Evolutionary conservation across 139 green algal species (phyloP).

Genomic region (Asterochloris erici): DNA sequence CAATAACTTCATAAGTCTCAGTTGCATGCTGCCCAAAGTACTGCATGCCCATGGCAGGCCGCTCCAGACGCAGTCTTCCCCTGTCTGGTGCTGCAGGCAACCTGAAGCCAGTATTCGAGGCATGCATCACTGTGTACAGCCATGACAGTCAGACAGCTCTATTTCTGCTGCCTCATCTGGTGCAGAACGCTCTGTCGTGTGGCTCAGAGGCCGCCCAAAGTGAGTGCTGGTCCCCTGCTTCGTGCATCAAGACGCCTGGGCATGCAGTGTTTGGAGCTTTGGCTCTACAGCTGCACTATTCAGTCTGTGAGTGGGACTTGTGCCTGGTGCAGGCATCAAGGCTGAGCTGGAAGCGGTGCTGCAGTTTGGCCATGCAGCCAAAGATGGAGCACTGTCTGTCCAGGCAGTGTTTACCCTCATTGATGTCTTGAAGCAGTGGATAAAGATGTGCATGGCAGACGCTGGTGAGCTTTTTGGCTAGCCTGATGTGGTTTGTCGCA

Average conservation of each 20-base stretch:
- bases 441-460: slow-evolving; percentile 17
- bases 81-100: slow-evolving; percentile 20
- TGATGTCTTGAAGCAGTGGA: slow-evolving; percentile 76
- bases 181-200: slow-evolving; percentile 55
- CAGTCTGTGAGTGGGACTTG: neutral
- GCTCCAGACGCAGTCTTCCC: neutral
- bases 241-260: too few relatives aligned
- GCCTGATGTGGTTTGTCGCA: neutral
- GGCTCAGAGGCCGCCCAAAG: slow-evolving; percentile 28
- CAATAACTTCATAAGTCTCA: too few relatives aligned
- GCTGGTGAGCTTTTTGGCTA: neutral
- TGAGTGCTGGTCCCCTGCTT: neutral
- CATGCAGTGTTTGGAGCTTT: neutral
- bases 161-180: slow-evolving; percentile 82
- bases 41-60: neutral
- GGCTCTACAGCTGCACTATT: neutral
- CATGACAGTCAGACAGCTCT: slow-evolving; percentile 76
- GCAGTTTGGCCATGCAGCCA: slow-evolving; percentile 13
- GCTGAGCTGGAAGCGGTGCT: slow-evolving; percentile 52
- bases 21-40: too few relatives aligned
- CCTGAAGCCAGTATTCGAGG: slow-evolving; percentile 48
- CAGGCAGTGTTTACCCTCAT: slow-evolving; percentile 85
- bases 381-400: slow-evolving; percentile 51
- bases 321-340: slow-evolving; percentile 13
- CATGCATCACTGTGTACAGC: slow-evolving; percentile 53